Conservation (phyloP, 73 alveolate species). For the Paramecium biaurelia region DNA sequence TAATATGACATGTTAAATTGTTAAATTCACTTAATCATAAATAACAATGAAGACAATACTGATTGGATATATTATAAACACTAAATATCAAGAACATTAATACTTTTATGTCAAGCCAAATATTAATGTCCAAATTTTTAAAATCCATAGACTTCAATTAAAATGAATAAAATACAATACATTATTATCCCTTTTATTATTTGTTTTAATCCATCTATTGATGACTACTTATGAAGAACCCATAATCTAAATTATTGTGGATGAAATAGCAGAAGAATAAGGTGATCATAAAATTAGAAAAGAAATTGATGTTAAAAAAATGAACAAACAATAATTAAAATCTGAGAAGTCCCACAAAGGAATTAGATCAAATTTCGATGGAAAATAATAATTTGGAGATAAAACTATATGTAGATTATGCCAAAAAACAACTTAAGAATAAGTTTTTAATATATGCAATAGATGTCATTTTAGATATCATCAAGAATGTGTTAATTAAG, state of each 20-base stretch:
- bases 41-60: not conserved
- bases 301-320: not conserved
- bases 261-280: not conserved
- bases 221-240: not conserved
- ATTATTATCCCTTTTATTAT: not conserved
- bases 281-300: not conserved
- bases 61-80: not conserved
- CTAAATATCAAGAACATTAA: not conserved
- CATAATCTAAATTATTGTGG: not conserved
- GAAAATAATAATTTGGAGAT: conserved; percentile 44
- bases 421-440: not conserved
- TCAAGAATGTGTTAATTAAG: not conserved
- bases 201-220: not conserved
- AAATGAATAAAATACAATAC: not conserved
- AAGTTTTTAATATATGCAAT: not conserved
- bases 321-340: not conserved
- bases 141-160: not conserved
- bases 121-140: not conserved
- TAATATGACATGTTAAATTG: not conserved
- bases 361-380: not conserved
- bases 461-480: conserved; percentile 40
- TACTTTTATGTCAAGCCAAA: not conserved
- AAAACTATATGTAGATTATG: conserved; percentile 29
- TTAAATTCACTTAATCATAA: not conserved
- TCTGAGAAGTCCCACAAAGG: not conserved